Percentiles rank a stretch among this genome's conserved stretches.
phyloP scores from a whole-genome alignment of 352 stramenopile species.

The Elongisporangium undulatum region DNA sequence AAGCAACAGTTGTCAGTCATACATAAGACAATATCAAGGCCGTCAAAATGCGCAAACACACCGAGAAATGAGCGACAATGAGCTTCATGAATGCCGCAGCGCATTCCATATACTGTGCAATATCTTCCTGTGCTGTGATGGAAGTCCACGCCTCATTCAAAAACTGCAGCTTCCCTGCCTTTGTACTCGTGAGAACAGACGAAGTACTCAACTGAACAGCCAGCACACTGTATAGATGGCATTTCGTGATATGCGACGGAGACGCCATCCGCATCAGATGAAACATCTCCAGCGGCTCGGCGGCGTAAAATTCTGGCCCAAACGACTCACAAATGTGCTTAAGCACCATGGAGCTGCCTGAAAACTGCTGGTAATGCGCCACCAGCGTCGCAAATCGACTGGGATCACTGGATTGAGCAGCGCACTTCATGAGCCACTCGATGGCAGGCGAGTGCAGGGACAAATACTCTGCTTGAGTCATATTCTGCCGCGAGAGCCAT shows the following conservation, averaged over 20 bases:
- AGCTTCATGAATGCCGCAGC: slow-evolving; percentile 83
- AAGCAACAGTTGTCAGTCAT: slow-evolving; percentile 7
- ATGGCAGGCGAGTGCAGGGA: slow-evolving; percentile 80
- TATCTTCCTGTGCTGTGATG: slow-evolving; percentile 66
- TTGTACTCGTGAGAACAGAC: slow-evolving; percentile 20
- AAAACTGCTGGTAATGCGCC: slow-evolving; percentile 80
- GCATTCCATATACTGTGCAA: slow-evolving; percentile 80
- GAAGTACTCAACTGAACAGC: slow-evolving; percentile 50
- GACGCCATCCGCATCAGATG: slow-evolving; percentile 58
- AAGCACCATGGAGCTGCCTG: slow-evolving; percentile 86
- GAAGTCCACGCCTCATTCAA: slow-evolving; percentile 84
- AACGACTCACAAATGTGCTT: slow-evolving; percentile 84
- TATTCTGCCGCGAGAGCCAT: slow-evolving; percentile 47
- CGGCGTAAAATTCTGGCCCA: slow-evolving; percentile 48
- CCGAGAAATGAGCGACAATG: slow-evolving; percentile 79
- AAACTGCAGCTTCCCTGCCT: slow-evolving; percentile 64
- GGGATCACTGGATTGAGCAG: slow-evolving; percentile 13
- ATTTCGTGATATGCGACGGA: slow-evolving; percentile 52
- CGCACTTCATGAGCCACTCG: slow-evolving; percentile 84
- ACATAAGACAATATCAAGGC: background rate
- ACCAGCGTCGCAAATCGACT: slow-evolving; percentile 53
- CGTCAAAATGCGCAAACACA: slow-evolving; percentile 8
- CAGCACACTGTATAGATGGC: slow-evolving; percentile 69
- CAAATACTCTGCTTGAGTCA: slow-evolving; percentile 64
- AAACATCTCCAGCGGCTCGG: slow-evolving; percentile 51